phyloP scores from a whole-genome alignment of 2,329 filamentous ascomycete genomes.

The Alternaria postmessia region DNA sequence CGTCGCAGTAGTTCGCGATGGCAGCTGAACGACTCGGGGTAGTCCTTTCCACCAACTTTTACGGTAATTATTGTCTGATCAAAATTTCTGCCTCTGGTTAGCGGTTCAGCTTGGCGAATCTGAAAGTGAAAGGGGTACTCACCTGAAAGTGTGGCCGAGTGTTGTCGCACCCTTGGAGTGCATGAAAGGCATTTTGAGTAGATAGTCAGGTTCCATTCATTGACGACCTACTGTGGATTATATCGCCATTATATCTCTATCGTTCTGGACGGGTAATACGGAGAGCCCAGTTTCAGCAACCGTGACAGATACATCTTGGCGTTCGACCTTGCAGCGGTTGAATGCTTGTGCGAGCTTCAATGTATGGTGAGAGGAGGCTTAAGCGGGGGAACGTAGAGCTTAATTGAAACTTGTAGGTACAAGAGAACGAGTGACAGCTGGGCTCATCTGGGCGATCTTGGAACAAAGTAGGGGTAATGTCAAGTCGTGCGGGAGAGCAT shows the following conservation, averaged over 20 bases:
- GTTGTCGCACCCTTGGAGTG: conserved; percentile 39
- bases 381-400: conserved; percentile 14
- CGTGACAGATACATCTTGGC: conserved; percentile 32
- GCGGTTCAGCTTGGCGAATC: conserved; percentile 6
- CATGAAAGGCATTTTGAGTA: conserved; percentile 50
- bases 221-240: conserved; percentile 13
- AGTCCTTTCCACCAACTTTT: conserved; percentile 43
- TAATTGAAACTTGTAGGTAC: conserved; percentile 24
- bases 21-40: conserved; percentile 46
- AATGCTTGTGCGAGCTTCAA: conserved; percentile 23
- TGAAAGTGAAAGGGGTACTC: background rate
- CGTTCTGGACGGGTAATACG: conserved; percentile 9
- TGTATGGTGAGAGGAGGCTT: conserved; percentile 16
- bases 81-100: conserved; percentile 42
- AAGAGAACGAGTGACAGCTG: conserved; percentile 10
- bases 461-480: conserved; percentile 14
- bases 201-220: conserved; percentile 45
- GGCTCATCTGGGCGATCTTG: conserved; percentile 18
- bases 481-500: conserved; percentile 15
- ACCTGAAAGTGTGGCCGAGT: conserved; percentile 48
- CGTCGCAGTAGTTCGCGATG: conserved; percentile 44
- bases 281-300: conserved; percentile 27
- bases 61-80: conserved; percentile 49
- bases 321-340: conserved; percentile 26
- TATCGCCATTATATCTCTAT: conserved; percentile 15